Percentiles rank a stretch among this genome's conserved stretches.
Evolutionary conservation across 2,329 filamentous ascomycete genomes (phyloP).

Genomic region (Byssoonygena ceratinophila): DNA sequence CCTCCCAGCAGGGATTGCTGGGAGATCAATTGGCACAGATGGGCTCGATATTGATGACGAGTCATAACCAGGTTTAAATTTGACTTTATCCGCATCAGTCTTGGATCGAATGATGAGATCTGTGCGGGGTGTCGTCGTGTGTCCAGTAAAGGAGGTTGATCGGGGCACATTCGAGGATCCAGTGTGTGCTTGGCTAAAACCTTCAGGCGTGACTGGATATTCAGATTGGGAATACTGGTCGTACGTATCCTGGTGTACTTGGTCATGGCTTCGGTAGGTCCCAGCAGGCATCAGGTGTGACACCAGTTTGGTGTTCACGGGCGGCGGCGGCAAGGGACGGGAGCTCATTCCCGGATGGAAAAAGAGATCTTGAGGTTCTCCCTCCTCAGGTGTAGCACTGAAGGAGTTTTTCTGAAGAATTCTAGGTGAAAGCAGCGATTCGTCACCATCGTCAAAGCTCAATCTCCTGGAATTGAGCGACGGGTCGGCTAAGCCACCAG

Average conservation of each 20-base stretch:
- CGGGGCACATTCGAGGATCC: conserved; percentile 47
- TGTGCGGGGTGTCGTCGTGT: conserved; percentile 62
- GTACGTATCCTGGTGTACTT: conserved; percentile 31
- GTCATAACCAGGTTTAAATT: conserved; percentile 37
- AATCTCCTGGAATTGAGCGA: conserved; percentile 53
- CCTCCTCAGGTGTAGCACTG: conserved; percentile 56
- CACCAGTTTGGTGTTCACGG: conserved; percentile 40
- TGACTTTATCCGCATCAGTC: conserved; percentile 70
- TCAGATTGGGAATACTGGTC: conserved; percentile 31
- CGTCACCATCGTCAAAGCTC: conserved; percentile 90
- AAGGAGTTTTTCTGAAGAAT: conserved; percentile 36
- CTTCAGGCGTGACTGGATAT: conserved; percentile 40
- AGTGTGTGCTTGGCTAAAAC: conserved; percentile 40
- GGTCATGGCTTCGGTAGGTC: conserved; percentile 47
- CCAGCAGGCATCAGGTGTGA: conserved; percentile 44
- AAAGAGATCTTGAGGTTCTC: conserved; percentile 80
- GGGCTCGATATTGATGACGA: conserved; percentile 23
- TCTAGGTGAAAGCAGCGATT: conserved; percentile 51
- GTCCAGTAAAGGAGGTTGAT: conserved; percentile 72
- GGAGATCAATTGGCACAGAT: conserved; percentile 64
- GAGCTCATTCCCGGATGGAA: conserved; percentile 72
- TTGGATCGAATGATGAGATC: conserved; percentile 80
- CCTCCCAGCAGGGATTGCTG: conserved; percentile 66
- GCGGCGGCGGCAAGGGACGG: conserved; percentile 52
- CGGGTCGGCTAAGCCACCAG: conserved; percentile 76